phyloP scores from a whole-genome alignment of 225 moss, liverwort and hornwort genomes.

The Pseudisothecium myosuroides region DNA sequence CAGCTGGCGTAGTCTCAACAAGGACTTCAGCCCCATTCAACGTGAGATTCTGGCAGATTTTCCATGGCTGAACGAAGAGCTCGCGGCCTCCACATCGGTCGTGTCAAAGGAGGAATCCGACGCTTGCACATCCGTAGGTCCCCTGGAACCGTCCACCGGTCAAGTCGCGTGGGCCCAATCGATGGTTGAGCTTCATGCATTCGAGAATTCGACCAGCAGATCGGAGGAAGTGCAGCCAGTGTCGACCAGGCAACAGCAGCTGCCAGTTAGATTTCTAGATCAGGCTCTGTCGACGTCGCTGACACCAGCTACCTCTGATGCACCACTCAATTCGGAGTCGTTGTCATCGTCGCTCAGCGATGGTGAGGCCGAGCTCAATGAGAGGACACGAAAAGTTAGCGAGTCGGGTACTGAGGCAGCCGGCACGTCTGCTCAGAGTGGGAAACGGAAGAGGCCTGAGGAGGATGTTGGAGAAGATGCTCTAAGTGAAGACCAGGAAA shows the following conservation, averaged over 20 bases:
- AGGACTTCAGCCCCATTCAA: slow-evolving; percentile 8
- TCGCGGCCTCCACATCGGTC: neutral
- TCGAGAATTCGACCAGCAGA: neutral
- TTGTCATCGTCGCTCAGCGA: slow-evolving; percentile 36
- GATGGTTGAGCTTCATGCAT: neutral
- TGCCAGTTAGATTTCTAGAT: neutral
- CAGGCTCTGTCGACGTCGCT: neutral
- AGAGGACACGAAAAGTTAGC: neutral
- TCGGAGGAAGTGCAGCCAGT: neutral
- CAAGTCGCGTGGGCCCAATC: slow-evolving; percentile 2
- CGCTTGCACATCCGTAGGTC: neutral
- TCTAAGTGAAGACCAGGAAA: slow-evolving; percentile 12
- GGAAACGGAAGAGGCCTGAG: slow-evolving; percentile 15
- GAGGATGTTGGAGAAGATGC: neutral
- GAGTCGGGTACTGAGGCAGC: neutral
- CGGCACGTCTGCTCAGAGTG: slow-evolving; percentile 12
- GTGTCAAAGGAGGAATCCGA: slow-evolving; percentile 1
- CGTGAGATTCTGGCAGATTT: slow-evolving; percentile 27
- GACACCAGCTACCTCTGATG: neutral
- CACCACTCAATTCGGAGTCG: slow-evolving; percentile 11
- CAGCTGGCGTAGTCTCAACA: neutral
- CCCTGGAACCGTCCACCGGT: neutral
- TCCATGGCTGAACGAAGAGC: slow-evolving; percentile 20
- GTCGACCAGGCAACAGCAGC: neutral
- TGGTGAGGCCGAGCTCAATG: slow-evolving; percentile 1